phyloP scores from a whole-genome alignment of 108 stramenopile species.

The Skeletonema grethae region DNA sequence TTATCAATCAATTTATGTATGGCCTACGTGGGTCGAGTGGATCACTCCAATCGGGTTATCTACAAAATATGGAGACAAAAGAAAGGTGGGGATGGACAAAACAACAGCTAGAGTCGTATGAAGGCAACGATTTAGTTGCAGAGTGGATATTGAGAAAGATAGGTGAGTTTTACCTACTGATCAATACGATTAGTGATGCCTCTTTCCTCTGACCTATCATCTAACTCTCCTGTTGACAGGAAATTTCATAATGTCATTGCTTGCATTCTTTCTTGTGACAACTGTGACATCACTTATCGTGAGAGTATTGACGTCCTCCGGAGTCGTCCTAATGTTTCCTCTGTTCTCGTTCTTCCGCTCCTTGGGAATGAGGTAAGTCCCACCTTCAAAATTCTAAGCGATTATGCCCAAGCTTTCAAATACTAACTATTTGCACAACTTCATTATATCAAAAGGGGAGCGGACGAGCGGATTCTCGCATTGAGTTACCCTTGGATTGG shows the following conservation, averaged over 20 bases:
- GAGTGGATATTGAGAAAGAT: conserved; percentile 37
- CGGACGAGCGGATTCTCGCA: conserved; percentile 57
- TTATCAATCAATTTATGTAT: conserved; percentile 75
- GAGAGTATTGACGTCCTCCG: conserved; percentile 63
- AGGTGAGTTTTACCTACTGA: conserved; percentile 12
- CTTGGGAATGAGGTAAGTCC: conserved; percentile 53
- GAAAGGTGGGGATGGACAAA: conserved; percentile 62
- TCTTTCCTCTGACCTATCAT: neutral
- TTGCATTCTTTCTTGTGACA: conserved; percentile 68
- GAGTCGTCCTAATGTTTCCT: conserved; percentile 74
- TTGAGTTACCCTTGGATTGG: conserved; percentile 79
- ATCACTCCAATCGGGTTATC: conserved; percentile 29
- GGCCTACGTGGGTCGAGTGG: conserved; percentile 47
- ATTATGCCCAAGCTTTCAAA: conserved; percentile 63
- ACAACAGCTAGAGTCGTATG: conserved; percentile 45
- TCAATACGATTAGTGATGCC: neutral
- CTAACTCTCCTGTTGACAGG: conserved; percentile 15
- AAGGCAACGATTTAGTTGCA: conserved; percentile 13
- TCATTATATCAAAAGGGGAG: conserved; percentile 37
- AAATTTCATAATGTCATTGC: conserved; percentile 38
- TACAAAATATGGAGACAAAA: conserved; percentile 48
- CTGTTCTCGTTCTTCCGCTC: conserved; percentile 51
- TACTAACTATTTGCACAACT: conserved; percentile 58
- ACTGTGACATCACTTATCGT: conserved; percentile 73
- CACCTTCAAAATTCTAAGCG: conserved; percentile 56